These are phyloP conservation scores for Aspergillus sp. DNA, from an alignment of 2,329 filamentous ascomycete species.

Conservation along the genomic window DNA sequence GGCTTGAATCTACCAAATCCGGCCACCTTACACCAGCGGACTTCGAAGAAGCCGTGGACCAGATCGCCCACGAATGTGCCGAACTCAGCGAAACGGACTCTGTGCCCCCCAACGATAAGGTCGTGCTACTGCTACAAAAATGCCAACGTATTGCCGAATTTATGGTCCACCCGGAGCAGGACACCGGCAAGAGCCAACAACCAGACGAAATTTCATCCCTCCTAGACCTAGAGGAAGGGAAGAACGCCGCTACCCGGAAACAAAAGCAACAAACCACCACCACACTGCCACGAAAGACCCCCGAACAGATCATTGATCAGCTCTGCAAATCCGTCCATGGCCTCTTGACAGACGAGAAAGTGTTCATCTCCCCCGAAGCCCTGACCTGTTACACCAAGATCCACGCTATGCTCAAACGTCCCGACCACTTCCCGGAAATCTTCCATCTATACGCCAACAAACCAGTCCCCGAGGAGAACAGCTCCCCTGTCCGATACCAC, in stretches of 20 bases:
- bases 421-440: slow-evolving; percentile 75
- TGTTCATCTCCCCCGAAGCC: slow-evolving; percentile 75
- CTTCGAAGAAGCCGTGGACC: slow-evolving; percentile 31
- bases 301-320: slow-evolving; percentile 41
- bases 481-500: slow-evolving; percentile 61
- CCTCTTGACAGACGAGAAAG: slow-evolving; percentile 70
- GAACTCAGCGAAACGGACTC: slow-evolving; percentile 32
- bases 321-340: slow-evolving; percentile 63
- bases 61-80: slow-evolving; percentile 30
- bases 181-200: slow-evolving; percentile 25
- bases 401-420: slow-evolving; percentile 70
- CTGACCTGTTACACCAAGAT: slow-evolving; percentile 74
- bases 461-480: slow-evolving; percentile 65
- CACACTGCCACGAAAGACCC: slow-evolving; percentile 30
- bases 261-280: slow-evolving; percentile 6
- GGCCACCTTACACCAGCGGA: slow-evolving; percentile 12
- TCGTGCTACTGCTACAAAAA: slow-evolving; percentile 37
- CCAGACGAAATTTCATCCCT: slow-evolving; percentile 44
- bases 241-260: slow-evolving; percentile 27
- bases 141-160: slow-evolving; percentile 37
- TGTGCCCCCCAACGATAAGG: slow-evolving; percentile 38
- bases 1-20: slow-evolving; percentile 23
- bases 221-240: slow-evolving; percentile 42
- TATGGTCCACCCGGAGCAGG: slow-evolving; percentile 31
- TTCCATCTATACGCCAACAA: slow-evolving; percentile 84